Evolutionary conservation across 2,329 filamentous ascomycete genomes (phyloP).

Genomic region (Calonectria ilicicola): DNA sequence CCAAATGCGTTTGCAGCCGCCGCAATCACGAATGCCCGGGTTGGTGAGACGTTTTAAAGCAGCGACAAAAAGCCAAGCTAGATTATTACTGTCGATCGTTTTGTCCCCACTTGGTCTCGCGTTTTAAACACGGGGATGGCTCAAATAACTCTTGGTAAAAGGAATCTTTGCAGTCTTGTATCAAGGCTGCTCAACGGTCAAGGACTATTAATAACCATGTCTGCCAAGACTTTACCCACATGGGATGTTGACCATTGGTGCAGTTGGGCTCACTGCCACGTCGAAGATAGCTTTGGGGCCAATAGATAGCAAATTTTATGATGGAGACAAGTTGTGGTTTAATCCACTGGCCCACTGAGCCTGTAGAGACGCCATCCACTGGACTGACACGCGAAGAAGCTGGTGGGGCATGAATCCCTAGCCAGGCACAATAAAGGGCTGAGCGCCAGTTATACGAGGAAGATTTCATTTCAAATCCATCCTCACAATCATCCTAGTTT

Average conservation of each 20-base stretch:
- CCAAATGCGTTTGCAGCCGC: background rate
- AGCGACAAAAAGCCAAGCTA: too few relatives aligned
- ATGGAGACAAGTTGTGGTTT: background rate
- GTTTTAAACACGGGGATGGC: background rate
- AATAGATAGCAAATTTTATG: background rate
- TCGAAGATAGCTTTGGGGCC: background rate
- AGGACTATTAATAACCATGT: background rate
- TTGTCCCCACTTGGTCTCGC: too few relatives aligned
- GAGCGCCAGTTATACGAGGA: background rate
- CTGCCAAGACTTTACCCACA: background rate
- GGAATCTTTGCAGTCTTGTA: too few relatives aligned
- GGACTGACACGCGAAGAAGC: background rate
- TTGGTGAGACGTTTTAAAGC: background rate
- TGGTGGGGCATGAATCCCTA: background rate
- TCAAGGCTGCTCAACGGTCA: background rate
- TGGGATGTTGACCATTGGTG: background rate
- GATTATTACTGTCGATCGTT: background rate
- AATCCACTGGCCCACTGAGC: background rate
- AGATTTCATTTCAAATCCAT: background rate
- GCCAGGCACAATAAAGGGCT: background rate
- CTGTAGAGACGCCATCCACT: background rate
- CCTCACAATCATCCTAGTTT: too few relatives aligned
- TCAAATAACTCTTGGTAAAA: background rate
- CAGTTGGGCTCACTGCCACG: background rate
- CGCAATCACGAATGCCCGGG: background rate